Evolutionary conservation across 2,329 filamentous ascomycete species (phyloP), one percentile per base, ranked within the genome.

Genomic region (Ophiostoma perfectum): DNA sequence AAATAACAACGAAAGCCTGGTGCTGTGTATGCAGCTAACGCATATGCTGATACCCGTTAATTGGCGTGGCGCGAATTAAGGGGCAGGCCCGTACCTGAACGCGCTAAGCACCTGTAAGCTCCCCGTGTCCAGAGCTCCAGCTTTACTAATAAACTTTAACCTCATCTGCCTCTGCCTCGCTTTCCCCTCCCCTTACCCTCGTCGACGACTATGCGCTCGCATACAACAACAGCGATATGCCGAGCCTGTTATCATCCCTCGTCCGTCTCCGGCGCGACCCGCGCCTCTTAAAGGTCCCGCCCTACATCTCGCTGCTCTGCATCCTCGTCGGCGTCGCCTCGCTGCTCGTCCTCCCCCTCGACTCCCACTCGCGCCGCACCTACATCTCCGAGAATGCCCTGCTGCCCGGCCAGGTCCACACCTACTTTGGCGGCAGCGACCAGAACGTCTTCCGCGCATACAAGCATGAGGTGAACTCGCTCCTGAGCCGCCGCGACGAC

Each of bases 371-470:
- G 66, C 88, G 95, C 72, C 85, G 86, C 70, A 99, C 94, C 0
- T 99, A 99, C 78, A 95, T 99, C 69, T 98, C 94, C 60, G 95
- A 99, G 78, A 99, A 99, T 77, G 95, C 95, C 11, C 87, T 99
- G 45, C 82, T 99, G 14, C 95, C 95, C 0, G 95, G 93, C 2
- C 95, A 99, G 78, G 95, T 98, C 8, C 94, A 98, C 80, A 97
- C 95, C 1, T 99, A 99, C 79, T 99, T 99, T 76, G 89, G 91
- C 6, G 95, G 95, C 18, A 97, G 92, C 78, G 95, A 99, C 77
- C 93, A 98, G 81, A 91, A 97, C 78, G 87, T 98, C 72, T 93
- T 98, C 75, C 86, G 93, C 64, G 95, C 92, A 7, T 98, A 96
- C 78, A 88, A 90, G 75, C 88, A 92, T 75, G 95, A 98, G 80